Evolutionary conservation across 2,329 filamentous ascomycete species (phyloP), one percentile per base, ranked within the genome.

Genomic region (Curvularia hawaiiensis): DNA sequence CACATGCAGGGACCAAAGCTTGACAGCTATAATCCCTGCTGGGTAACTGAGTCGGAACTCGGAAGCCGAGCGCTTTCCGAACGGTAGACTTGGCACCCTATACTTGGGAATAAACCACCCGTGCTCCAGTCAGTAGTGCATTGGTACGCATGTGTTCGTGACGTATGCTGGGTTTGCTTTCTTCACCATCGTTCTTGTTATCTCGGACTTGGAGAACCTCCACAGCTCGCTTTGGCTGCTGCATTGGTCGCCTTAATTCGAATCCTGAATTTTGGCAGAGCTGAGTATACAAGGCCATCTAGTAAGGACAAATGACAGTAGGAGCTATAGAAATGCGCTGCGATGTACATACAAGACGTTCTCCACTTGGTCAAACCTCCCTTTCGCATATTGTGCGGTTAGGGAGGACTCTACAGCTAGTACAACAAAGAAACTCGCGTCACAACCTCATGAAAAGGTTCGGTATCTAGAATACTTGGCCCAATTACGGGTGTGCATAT

Each of bases 11-110:
- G 41, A 16, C 26, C 24, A 44, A 44, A 44, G 24, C 9, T 44
- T 24, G n/a, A 18, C 41, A 44, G 41, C 41, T 20, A 44, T 28
- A 8, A 44, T 44, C 41, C 41, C 16, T 44, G 41, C 3, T 28
- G 14, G 3, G 22, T 44, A 44, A 8, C 9, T 16, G 14, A 28
- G 24, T 28, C 41, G 41, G 41, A 44, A 44, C 24, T 44, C 41
- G 41, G 41, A 44, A 44, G 41, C 41, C 41, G 41, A 44, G 41
- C 10, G 16, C 41, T 44, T 44, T 44, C 41, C 41, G 41, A 44
- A n/a, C 14, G 22, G 22, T 28, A n/a, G 3, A 22, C 24, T 44
- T 24, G 14, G 41, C 41, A 47, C 41, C 14, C 24, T 28, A 7
- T 28, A n/a, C 22, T n/a, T 28, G 2, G 28, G 22, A 16, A 11